Conservation (phyloP, 257 asterid species). For the Solanum chiquidenum region DNA sequence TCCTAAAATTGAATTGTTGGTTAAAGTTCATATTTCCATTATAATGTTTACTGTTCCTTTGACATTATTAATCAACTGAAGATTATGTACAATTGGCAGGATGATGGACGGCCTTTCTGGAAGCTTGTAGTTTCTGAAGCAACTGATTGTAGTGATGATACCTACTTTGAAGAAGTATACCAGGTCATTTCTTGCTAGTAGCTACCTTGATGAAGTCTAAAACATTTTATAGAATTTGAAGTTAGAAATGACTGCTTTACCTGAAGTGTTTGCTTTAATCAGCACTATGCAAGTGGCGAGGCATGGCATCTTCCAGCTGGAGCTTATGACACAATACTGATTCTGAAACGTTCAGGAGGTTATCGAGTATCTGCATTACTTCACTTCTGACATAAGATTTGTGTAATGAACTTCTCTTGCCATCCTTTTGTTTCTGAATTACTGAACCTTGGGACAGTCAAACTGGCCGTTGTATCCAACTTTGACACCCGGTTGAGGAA, state of each 20-base stretch:
- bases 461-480: constrained; percentile 91
- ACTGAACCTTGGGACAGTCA: constrained; percentile 42
- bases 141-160: constrained; percentile 50
- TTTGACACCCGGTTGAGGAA: constrained; percentile 91
- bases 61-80: background rate
- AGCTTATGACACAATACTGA: constrained; percentile 52
- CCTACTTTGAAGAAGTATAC: constrained; percentile 84
- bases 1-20: background rate
- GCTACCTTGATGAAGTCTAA: background rate
- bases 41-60: background rate
- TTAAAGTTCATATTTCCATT: background rate
- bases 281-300: constrained; percentile 84
- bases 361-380: constrained; percentile 16
- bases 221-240: background rate
- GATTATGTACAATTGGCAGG: constrained; percentile 30
- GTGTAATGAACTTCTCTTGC: background rate
- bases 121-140: constrained; percentile 83
- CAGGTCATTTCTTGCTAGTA: constrained; percentile 30
- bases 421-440: constrained; percentile 7
- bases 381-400: background rate
- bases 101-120: constrained; percentile 95
- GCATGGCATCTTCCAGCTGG: constrained; percentile 94
- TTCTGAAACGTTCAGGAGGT: constrained; percentile 82
- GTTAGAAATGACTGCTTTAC: background rate
- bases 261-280: constrained; percentile 6